Base-by-base conservation (phyloP, 2,329 filamentous ascomycete genomes). In the Grosmannia huntii region DNA sequence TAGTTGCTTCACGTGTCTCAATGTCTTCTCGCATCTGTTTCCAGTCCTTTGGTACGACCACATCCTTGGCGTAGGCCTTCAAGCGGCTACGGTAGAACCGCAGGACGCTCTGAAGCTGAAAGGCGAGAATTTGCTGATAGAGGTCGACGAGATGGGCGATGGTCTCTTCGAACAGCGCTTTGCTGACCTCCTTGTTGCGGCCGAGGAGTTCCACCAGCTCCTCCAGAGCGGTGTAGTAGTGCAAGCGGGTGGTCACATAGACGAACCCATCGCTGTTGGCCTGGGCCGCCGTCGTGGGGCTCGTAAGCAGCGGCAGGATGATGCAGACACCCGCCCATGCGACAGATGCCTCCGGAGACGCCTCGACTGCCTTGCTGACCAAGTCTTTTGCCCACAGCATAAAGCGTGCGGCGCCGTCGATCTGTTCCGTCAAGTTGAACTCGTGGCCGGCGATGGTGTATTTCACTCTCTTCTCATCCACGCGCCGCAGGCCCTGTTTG, bases 251-350 rank as follows among this genome's bases (percentile, higher is more conserved):
- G 5, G 66, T 68, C 25, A 71, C 67, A 44, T 71, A 71, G 14
- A 58, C 60, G 33, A 74, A 68, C 0, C 71, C 71, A 11, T 68
- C 60, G 2, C 46, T 36, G 55, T 70, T 70, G 12, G 67, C 70
- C 49, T 65, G 64, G 0, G 67, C 61, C 11, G 64, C 68, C 1
- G 62, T 61, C 9, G 21, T 58, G 5, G 66, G 67, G 51, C 68
- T 70, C 9, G 64, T 69, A 48, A 73, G 64, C 4, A 73, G 63
- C 0, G 70, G 70, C 1, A 73, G 65, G 49, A 72, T 52, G 21
- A 72, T 55, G 61, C 65, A 70, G 61, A 73, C 68, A 62, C 72
- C 73, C 4, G 66, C 66, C 68, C 66, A 69, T 2, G 60, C 66
- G 9, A 70, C 56, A 6, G 68, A 69, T 21, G 67, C 70, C 53